Conservation (phyloP, 331 rosid genomes). For the Malus hybrid region DNA sequence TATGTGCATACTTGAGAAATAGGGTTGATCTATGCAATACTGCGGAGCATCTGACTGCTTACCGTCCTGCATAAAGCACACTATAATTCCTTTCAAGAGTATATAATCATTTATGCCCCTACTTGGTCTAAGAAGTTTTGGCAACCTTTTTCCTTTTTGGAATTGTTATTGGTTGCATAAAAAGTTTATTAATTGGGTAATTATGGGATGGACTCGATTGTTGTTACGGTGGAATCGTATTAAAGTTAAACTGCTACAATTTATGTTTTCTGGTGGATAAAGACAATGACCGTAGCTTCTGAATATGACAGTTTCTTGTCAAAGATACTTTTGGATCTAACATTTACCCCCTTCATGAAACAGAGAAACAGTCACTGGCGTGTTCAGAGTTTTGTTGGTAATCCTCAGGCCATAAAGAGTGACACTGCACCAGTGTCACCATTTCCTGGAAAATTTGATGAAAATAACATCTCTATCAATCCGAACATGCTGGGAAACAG, state of each 20-base stretch:
- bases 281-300: neutral
- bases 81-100: neutral
- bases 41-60: neutral
- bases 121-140: neutral
- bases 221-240: neutral
- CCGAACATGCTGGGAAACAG: constrained; percentile 50
- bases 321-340: neutral
- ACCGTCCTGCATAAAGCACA: neutral
- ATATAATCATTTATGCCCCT: neutral
- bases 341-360: constrained; percentile 1
- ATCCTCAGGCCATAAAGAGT: constrained; percentile 52
- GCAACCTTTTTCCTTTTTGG: neutral
- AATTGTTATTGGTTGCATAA: neutral
- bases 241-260: neutral
- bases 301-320: neutral
- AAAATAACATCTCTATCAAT: constrained; percentile 44
- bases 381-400: constrained; percentile 64
- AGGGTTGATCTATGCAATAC: neutral
- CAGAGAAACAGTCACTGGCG: constrained; percentile 99
- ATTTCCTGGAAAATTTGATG: constrained; percentile 84
- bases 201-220: neutral
- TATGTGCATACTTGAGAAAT: neutral
- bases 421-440: constrained; percentile 56
- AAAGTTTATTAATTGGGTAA: neutral
- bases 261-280: constrained; percentile 8